Evolutionary conservation across 768 basidiomycete species (phyloP).

Genomic region (Suillus fuscotomentosus): DNA sequence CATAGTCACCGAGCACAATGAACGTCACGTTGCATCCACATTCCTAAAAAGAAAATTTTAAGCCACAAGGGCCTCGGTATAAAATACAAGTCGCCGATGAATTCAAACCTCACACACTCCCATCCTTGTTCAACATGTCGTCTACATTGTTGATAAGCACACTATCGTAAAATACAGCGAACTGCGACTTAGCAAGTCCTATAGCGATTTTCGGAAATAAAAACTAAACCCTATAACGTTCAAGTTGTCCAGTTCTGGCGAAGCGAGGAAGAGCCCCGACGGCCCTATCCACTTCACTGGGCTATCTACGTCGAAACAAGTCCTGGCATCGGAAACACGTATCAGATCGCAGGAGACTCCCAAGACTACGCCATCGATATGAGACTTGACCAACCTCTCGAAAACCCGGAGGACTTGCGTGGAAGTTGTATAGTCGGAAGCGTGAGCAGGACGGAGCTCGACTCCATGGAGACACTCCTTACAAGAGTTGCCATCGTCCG

Average conservation of each 20-base stretch:
- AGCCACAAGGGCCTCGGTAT: background rate
- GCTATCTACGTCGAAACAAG: conserved; percentile 25
- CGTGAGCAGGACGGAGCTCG: conserved; percentile 5
- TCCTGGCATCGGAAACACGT: conserved; percentile 19
- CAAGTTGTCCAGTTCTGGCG: conserved; percentile 31
- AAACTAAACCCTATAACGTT: conserved; percentile 17
- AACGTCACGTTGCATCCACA: background rate
- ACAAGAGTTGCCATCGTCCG: background rate
- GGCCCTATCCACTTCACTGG: conserved; percentile 23
- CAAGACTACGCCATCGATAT: conserved; percentile 20
- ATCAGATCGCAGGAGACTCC: conserved; percentile 23
- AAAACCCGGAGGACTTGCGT: conserved; percentile 18
- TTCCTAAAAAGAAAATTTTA: background rate
- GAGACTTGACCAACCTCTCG: conserved; percentile 5
- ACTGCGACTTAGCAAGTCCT: background rate
- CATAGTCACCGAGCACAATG: background rate
- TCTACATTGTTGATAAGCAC: background rate
- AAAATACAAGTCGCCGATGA: background rate
- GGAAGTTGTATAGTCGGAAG: conserved; percentile 24
- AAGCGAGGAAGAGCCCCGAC: background rate
- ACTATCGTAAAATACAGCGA: background rate
- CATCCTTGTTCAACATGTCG: no score
- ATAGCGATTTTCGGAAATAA: background rate
- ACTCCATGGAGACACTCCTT: background rate
- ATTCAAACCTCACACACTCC: background rate